Evolutionary conservation across 805 yeast genomes (phyloP).

Genomic region (Nakazawaea siamensis): DNA sequence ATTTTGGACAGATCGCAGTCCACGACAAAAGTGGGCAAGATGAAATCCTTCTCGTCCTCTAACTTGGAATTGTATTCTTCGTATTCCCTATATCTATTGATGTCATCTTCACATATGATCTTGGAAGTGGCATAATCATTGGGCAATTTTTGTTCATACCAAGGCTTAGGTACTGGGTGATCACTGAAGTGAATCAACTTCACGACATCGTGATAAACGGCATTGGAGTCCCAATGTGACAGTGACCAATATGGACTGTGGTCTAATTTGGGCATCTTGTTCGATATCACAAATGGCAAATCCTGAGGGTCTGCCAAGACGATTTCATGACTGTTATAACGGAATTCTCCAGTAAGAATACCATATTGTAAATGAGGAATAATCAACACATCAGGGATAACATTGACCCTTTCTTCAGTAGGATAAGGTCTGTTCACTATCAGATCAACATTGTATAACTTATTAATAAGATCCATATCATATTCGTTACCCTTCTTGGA

Average conservation of each 20-base stretch:
- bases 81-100: conserved; percentile 9
- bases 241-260: conserved; percentile 10
- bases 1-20: conserved; percentile 24
- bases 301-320: conserved; percentile 37
- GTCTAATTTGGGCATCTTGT: conserved; percentile 17
- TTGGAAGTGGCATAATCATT: conserved; percentile 19
- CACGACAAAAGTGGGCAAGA: conserved; percentile 14
- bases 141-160: conserved; percentile 29
- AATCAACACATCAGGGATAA: conserved; percentile 22
- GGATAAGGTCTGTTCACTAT: conserved; percentile 13
- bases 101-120: conserved; percentile 19
- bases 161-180: conserved; percentile 60
- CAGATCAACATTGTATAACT: conserved; percentile 19
- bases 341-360: conserved; percentile 41
- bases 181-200: conserved; percentile 58
- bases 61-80: conserved; percentile 1
- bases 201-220: conserved; percentile 19
- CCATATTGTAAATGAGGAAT: conserved; percentile 47
- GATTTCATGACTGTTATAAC: conserved; percentile 26
- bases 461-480: conserved; percentile 47
- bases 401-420: conserved; percentile 7
- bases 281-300: conserved; percentile 17
- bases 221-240: conserved; percentile 24
- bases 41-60: conserved; percentile 9
- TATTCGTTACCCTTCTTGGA: conserved; percentile 28